Evolutionary conservation across 2,329 filamentous ascomycete species (phyloP).

Genomic region (Aspergillus calidoustus): DNA sequence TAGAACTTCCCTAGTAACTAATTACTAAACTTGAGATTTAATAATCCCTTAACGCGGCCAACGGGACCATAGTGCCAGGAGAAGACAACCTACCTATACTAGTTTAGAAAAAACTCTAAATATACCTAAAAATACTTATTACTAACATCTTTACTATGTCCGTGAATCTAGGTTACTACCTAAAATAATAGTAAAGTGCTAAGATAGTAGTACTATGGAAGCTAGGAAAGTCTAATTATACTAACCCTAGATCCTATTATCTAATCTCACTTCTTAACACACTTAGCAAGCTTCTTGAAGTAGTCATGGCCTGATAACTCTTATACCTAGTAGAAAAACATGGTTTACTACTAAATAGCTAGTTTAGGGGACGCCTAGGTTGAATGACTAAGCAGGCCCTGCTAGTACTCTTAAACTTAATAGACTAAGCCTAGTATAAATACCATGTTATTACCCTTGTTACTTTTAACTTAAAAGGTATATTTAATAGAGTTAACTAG

Average conservation of each 20-base stretch:
- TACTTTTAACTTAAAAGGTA: conserved; percentile 24
- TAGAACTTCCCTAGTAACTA: conserved; percentile 22
- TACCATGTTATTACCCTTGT: conserved; percentile 25
- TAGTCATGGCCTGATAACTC: conserved; percentile 20
- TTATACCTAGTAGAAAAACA: conserved; percentile 25
- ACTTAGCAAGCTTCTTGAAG: conserved; percentile 29
- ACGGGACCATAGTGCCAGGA: conserved; percentile 23
- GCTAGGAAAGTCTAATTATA: conserved; percentile 33
- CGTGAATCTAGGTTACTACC: conserved; percentile 25
- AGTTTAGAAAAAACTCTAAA: conserved; percentile 22
- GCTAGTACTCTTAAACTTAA: conserved; percentile 24
- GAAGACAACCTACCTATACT: conserved; percentile 6
- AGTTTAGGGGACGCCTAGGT: conserved; percentile 29
- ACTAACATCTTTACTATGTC: conserved; percentile 20
- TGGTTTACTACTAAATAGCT: conserved; percentile 26
- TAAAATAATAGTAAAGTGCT: conserved; percentile 22
- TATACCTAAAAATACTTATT: conserved; percentile 7
- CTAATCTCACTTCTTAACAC: conserved; percentile 34
- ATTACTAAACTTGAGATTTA: conserved; percentile 25
- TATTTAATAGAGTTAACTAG: conserved; percentile 26
- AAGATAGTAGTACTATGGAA: conserved; percentile 32
- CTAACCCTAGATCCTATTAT: conserved; percentile 26
- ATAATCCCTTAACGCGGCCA: conserved; percentile 19
- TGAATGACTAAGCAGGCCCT: conserved; percentile 28
- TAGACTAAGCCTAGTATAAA: conserved; percentile 21